Evolutionary conservation across 352 stramenopile species (phyloP).

Genomic region (Hyaloperonospora arabidopsidis): DNA sequence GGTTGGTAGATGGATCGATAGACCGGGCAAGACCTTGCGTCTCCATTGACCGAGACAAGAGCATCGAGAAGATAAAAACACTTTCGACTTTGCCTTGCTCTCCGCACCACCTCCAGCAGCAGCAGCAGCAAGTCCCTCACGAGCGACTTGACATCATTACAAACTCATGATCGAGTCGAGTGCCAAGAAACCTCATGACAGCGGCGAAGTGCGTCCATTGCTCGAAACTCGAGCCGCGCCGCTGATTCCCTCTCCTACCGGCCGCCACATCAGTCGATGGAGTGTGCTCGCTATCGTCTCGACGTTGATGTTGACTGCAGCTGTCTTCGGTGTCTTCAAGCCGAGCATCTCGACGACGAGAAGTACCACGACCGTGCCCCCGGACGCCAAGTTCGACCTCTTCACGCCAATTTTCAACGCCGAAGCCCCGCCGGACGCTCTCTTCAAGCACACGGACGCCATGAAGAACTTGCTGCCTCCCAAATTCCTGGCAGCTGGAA

Average conservation of each 20-base stretch:
- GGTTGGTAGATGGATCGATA: too few relatives aligned
- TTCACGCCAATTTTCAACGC: conserved; percentile 30
- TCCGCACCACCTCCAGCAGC: too few relatives aligned
- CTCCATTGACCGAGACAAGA: too few relatives aligned
- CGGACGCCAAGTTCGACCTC: conserved; percentile 26
- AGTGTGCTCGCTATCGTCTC: conserved; percentile 15
- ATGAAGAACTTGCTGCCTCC: conserved; percentile 37
- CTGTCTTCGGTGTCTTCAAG: conserved; percentile 19
- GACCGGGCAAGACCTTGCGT: too few relatives aligned
- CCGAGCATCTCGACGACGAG: conserved; percentile 7
- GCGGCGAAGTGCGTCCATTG: conserved; percentile 18
- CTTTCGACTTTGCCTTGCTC: conserved; percentile 1
- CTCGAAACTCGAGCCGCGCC: conserved; percentile 14
- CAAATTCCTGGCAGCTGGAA: conserved; percentile 40
- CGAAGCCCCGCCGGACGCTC: conserved; percentile 17
- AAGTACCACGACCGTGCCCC: conserved; percentile 11
- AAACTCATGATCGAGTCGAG: conserved; percentile 14
- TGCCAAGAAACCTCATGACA: conserved; percentile 9
- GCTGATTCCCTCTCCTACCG: conserved; percentile 4
- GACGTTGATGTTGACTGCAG: conserved; percentile 15
- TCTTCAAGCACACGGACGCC: conserved; percentile 26
- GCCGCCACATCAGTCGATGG: conserved; percentile 10
- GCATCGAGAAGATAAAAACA: too few relatives aligned
- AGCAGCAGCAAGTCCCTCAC: too few relatives aligned
- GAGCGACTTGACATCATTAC: too few relatives aligned